These are phyloP conservation scores for Holtermannia corniformis DNA, from an alignment of 768 basidiomycete species.

Conservation along the genomic window DNA sequence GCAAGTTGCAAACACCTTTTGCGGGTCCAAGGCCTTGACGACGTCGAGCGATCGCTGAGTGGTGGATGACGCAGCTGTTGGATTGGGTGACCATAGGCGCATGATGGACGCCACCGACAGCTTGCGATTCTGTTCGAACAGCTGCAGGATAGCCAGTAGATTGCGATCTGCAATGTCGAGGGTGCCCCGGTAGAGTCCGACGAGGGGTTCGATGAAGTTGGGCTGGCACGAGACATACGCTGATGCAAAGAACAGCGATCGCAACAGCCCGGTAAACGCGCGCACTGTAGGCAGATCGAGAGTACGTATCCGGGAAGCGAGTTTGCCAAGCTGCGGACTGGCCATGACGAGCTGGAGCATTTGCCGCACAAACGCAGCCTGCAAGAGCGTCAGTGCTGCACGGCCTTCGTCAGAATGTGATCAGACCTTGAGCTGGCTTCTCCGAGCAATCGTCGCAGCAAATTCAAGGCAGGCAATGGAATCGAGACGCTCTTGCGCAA, in stretches of 20 bases:
- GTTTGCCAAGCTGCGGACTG: constrained; percentile 45
- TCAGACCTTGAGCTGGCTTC: constrained; percentile 56
- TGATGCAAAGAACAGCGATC: constrained; percentile 62
- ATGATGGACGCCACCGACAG: constrained; percentile 58
- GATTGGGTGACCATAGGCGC: constrained; percentile 53
- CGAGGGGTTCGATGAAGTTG: constrained; percentile 67
- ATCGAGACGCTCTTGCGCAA: constrained; percentile 54
- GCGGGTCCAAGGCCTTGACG: constrained; percentile 60
- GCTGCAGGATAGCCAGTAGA: constrained; percentile 63
- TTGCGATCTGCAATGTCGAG: constrained; percentile 55
- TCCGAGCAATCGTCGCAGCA: constrained; percentile 43
- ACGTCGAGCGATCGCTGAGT: constrained; percentile 50
- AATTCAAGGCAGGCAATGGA: constrained; percentile 43
- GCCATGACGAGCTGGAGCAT: constrained; percentile 66
- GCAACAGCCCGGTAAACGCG: constrained; percentile 51
- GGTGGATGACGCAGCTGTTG: constrained; percentile 45
- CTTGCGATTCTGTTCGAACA: constrained; percentile 66
- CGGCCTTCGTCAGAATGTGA: not conserved
- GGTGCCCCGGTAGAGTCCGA: constrained; percentile 65
- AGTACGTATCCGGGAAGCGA: constrained; percentile 15
- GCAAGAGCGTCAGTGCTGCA: not conserved
- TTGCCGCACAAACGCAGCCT: constrained; percentile 41
- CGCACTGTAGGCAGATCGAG: constrained; percentile 40
- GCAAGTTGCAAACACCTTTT: constrained; percentile 59
- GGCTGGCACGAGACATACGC: constrained; percentile 77